phyloP scores from a whole-genome alignment of 179 eudicot species.

The Amaranthus tricolor region DNA sequence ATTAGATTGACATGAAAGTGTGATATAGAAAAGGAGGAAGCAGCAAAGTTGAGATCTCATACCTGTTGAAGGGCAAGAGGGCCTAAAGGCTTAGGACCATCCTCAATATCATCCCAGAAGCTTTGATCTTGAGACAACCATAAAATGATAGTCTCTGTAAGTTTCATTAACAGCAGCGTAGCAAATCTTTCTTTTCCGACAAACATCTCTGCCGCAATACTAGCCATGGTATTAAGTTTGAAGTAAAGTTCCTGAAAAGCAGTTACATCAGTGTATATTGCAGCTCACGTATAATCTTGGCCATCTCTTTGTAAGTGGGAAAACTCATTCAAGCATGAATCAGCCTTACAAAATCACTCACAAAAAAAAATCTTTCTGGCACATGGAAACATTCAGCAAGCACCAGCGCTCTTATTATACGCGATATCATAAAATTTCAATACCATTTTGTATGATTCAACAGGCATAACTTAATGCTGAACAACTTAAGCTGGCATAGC shows the following conservation, averaged over 20 bases:
- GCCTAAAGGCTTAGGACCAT: slow-evolving; percentile 82
- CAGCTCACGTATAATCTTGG: background rate
- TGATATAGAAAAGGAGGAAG: background rate
- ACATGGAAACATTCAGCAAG: background rate
- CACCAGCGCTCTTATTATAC: background rate
- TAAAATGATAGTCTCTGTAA: slow-evolving; percentile 82
- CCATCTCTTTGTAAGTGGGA: background rate
- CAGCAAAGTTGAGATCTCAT: slow-evolving; percentile 9
- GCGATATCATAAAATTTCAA: background rate
- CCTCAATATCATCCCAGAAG: slow-evolving; percentile 97
- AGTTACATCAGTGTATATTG: slow-evolving; percentile 12
- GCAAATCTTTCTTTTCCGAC: slow-evolving; percentile 95
- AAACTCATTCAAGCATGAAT: background rate
- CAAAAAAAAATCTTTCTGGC: background rate
- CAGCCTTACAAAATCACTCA: background rate
- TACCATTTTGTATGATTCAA: background rate
- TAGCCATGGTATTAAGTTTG: slow-evolving; percentile 77
- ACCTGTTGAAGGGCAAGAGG: slow-evolving; percentile 94
- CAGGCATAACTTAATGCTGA: background rate
- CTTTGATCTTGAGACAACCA: slow-evolving; percentile 92
- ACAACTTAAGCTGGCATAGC: background rate
- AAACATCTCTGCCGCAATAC: slow-evolving; percentile 87
- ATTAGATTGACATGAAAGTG: too few relatives aligned
- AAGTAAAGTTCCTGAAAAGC: slow-evolving; percentile 74
- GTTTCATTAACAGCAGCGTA: slow-evolving; percentile 84